Evolutionary conservation across 2,329 filamentous ascomycete genomes (phyloP), one percentile per base, ranked within the genome.

Genomic region (Zarea fungicola): DNA sequence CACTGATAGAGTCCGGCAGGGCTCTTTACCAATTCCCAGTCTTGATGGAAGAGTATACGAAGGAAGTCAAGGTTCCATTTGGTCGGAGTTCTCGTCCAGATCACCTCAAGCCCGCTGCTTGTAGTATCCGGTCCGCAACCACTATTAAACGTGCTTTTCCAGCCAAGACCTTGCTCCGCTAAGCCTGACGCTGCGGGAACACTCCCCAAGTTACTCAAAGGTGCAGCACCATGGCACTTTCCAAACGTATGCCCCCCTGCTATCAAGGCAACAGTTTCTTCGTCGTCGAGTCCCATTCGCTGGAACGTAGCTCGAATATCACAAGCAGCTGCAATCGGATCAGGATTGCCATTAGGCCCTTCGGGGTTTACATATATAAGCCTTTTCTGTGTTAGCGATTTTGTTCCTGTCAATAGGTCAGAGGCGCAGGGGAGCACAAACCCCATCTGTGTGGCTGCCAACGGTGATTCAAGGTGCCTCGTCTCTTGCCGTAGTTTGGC

Each of bases 281-380:
- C 82, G 62, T 90, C 85, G 62, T 87, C 81, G 87, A 91, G 90
- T 53, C 82, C 86, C 86, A 91, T 90, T 64, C 85, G 85, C 54
- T 75, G 75, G 58, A 90, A 91, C 16, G 87, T 88, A 51, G 74
- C 76, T 55, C 85, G 84, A 62, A 90, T 90, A 59, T 91, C 87
- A 50, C 75, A 68, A 35, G 81, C 87, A 2, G 87, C 77, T 13
- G 83, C 83, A 34, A 83, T 65, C 18, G 85, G 83, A 61, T 90
- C 85, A 3, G 85, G 83, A 48, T 78, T 77, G 52, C 81, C 84
- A 3, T n/a, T n/a, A n/a, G n/a, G n/a, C n/a, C n/a, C n/a, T n/a
- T n/a, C n/a, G n/a, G 87, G 86, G 71, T 91, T 89, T 53, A 89
- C 85, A 64, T 91, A 91, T 64, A 91, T 90, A 59, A 91, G 70